Base-by-base conservation (phyloP, 2,329 filamentous ascomycete genomes). In the Geosmithia flava region DNA sequence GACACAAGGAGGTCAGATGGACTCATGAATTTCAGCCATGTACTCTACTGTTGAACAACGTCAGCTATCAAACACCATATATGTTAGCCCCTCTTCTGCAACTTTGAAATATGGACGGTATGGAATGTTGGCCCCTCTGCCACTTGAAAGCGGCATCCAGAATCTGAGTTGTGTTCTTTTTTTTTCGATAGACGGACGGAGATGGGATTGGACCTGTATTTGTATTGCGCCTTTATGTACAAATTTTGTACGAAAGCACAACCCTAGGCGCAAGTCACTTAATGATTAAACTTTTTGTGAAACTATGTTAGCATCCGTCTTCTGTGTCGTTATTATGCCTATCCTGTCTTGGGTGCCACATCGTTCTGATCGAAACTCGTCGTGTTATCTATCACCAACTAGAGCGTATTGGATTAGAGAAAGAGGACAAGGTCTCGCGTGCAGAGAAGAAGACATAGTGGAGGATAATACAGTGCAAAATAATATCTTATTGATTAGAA, bases 221-320 rank as follows among this genome's bases (percentile, higher is more conserved):
- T 65, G 60, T 68, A 68, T 63, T 64, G 54, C 58, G 58, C 60
- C 61, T 58, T 58, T 58, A 58, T 64, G 63, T 63, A 64, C 61
- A 61, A 57, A 63, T 56, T 57, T 56, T 56, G 54, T 53, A 53
- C 47, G 11, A 48, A 15, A 39, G 29, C 19, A 37, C 47, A 16
- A 27, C 41, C 30, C 37, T 39, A 19, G 45, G 45, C 45, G 37
- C 45, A 46, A 46, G 45, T 46, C 45, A 37, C 23, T 45, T 45
- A 19, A 45, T 45, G 15, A 7, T 45, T 27, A 33, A 5, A 27
- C 23, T 4, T 8, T 45, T 33, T 37, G 27, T 33, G 44, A 33
- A 33, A 27, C 3, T 16, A 37, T 11, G 10, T 37, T 37, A 16
- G 15, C 13, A 37, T 37, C 33, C 30, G 19, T 17, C 11, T 20